Conservation (phyloP, 306 rosid genomes). For the Cicer pinnatifidum region DNA sequence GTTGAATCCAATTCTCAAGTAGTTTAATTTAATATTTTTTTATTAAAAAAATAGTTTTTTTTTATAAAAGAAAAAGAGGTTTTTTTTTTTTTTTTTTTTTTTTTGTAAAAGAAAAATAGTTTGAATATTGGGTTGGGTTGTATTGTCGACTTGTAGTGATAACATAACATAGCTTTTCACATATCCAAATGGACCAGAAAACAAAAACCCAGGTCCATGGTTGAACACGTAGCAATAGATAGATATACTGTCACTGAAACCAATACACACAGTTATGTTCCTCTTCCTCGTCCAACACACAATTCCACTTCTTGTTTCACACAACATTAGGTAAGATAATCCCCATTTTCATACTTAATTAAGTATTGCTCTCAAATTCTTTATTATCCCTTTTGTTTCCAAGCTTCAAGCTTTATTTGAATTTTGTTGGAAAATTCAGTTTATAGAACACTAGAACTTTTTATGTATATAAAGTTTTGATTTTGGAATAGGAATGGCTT, state of each 20-base stretch:
- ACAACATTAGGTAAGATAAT: neutral
- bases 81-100: no score
- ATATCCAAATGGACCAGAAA: neutral
- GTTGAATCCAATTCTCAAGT: no score
- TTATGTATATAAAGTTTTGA: conserved; percentile 34
- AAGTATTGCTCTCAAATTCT: conserved; percentile 17
- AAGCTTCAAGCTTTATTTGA: conserved; percentile 27
- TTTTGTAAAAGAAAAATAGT: no score
- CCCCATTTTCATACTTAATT: conserved; percentile 6
- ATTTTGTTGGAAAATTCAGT: conserved; percentile 40
- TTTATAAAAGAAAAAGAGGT: no score
- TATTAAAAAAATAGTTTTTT: no score
- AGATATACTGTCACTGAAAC: conserved; percentile 3
- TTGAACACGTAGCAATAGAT: neutral
- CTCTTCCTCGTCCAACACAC: conserved; percentile 10
- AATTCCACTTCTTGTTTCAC: conserved; percentile 15
- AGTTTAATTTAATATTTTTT: no score
- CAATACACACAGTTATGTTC: neutral
- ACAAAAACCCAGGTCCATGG: neutral
- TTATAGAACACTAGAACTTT: conserved; percentile 39
- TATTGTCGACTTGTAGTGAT: no score
- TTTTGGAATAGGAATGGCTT: conserved; percentile 61
- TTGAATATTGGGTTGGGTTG: no score
- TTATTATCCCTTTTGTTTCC: conserved; percentile 3
- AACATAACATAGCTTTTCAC: neutral